Evolutionary conservation across 2,329 filamentous ascomycete species (phyloP).

Genomic region (Rhinocladiella similis): DNA sequence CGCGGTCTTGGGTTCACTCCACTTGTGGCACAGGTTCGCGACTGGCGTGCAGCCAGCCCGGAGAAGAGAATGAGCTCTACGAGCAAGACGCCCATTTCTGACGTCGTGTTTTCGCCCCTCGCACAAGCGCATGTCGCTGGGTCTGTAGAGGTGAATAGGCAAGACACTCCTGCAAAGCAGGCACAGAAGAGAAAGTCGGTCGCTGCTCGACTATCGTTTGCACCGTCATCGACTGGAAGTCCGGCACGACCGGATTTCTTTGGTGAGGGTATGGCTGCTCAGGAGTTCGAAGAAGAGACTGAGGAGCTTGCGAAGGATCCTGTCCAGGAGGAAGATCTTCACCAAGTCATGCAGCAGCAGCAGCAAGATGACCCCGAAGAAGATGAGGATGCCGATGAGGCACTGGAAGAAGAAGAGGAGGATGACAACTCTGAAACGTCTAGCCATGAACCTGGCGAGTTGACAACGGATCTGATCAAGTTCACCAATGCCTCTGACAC

Average conservation of each 20-base stretch:
- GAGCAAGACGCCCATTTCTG: constrained; percentile 16
- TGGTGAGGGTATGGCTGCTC: constrained; percentile 60
- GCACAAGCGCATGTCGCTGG: constrained; percentile 23
- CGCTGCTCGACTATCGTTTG: constrained; percentile 22
- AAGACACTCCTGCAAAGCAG: constrained; percentile 31
- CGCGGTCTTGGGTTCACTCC: constrained; percentile 60
- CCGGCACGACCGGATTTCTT: constrained; percentile 56
- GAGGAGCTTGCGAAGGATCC: constrained; percentile 27
- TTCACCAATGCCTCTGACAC: constrained; percentile 25
- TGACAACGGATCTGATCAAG: constrained; percentile 27
- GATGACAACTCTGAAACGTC: constrained; percentile 25
- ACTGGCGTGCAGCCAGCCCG: constrained; percentile 65
- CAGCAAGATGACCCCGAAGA: constrained; percentile 1
- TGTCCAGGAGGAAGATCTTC: constrained; percentile 14
- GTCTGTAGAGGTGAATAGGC: constrained; percentile 27
- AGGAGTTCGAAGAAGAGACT: constrained; percentile 43
- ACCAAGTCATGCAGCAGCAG: constrained; percentile 13
- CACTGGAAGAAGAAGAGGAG: constrained; percentile 7
- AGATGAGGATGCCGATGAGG: constrained; percentile 13
- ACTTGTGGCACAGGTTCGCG: constrained; percentile 60
- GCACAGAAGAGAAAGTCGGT: constrained; percentile 24
- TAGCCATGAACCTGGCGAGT: constrained; percentile 9
- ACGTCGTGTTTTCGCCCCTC: constrained; percentile 24
- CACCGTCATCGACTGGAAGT: constrained; percentile 33
- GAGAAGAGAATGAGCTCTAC: constrained; percentile 31